Evolutionary conservation across 108 stramenopile species (phyloP).

Genomic region (Schizochytrium sp.): DNA sequence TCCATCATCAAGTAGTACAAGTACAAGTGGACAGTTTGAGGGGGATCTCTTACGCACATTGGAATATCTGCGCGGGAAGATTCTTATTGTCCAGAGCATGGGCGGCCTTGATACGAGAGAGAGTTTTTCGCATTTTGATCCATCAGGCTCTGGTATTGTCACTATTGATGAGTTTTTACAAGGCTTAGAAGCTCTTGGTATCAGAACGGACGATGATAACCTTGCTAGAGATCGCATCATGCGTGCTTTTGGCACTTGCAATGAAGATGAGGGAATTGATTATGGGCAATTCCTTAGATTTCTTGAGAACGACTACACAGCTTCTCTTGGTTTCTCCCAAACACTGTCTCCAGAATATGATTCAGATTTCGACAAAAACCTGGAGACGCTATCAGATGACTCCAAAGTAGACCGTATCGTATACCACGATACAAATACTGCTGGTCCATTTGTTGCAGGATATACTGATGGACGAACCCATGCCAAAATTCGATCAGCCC

Average conservation of each 20-base stretch:
- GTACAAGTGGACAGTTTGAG: background rate
- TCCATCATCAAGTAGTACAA: no score
- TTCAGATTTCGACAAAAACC: background rate
- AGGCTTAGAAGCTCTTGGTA: background rate
- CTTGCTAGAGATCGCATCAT: background rate
- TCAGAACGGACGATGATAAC: background rate
- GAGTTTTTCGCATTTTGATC: background rate
- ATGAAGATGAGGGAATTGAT: background rate
- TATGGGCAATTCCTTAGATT: conserved; percentile 5
- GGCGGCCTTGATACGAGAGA: background rate
- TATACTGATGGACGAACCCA: background rate
- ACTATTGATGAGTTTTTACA: background rate
- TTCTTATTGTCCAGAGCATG: background rate
- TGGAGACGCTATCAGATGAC: no score
- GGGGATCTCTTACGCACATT: background rate
- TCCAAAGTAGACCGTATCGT: background rate
- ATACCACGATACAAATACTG: background rate
- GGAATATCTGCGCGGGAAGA: background rate
- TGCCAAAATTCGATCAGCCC: background rate
- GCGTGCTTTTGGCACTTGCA: background rate
- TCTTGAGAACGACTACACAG: background rate
- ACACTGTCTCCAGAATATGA: background rate
- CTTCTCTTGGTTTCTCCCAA: background rate
- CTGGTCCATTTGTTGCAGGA: background rate
- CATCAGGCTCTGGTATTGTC: background rate